These are phyloP conservation scores for Pleurotus sapidus DNA, from an alignment of 768 basidiomycete genomes.

Conservation along the genomic window DNA sequence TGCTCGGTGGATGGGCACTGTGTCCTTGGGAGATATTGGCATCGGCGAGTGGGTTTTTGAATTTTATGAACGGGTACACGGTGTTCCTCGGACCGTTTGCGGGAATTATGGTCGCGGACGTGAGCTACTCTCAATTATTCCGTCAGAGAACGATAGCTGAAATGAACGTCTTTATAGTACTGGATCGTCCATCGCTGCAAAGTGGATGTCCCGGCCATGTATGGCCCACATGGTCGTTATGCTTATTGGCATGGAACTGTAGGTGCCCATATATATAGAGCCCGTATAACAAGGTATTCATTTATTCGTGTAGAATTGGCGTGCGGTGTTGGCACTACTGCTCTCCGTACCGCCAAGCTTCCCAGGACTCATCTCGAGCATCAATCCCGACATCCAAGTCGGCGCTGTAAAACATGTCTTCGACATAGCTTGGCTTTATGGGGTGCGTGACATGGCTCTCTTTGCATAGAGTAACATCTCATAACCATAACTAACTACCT, in stretches of 20 bases:
- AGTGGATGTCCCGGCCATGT: constrained; percentile 84
- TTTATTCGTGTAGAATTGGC: constrained; percentile 62
- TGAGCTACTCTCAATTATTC: no score
- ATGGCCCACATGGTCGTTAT: constrained; percentile 76
- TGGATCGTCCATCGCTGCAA: constrained; percentile 73
- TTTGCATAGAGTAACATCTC: not conserved
- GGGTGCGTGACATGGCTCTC: constrained; percentile 48
- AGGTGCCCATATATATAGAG: constrained; percentile 17
- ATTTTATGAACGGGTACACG: constrained; percentile 82
- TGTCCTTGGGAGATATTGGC: constrained; percentile 85
- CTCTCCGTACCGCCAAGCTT: constrained; percentile 67
- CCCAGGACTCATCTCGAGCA: constrained; percentile 75
- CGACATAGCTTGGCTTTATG: constrained; percentile 75
- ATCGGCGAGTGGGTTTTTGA: constrained; percentile 60
- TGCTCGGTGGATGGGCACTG: constrained; percentile 84
- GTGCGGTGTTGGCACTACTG: constrained; percentile 67
- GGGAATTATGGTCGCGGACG: constrained; percentile 58
- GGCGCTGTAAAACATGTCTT: constrained; percentile 58
- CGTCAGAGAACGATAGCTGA: no score
- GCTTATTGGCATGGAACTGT: constrained; percentile 75
- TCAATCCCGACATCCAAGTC: constrained; percentile 62
- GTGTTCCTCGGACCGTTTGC: constrained; percentile 86
- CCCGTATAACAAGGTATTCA: not conserved
- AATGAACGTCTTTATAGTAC: constrained; percentile 38
- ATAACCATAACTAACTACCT: not conserved